phyloP scores from a whole-genome alignment of 192 early-diverging fungal species.

The Rhizoclosmatium globosum region DNA sequence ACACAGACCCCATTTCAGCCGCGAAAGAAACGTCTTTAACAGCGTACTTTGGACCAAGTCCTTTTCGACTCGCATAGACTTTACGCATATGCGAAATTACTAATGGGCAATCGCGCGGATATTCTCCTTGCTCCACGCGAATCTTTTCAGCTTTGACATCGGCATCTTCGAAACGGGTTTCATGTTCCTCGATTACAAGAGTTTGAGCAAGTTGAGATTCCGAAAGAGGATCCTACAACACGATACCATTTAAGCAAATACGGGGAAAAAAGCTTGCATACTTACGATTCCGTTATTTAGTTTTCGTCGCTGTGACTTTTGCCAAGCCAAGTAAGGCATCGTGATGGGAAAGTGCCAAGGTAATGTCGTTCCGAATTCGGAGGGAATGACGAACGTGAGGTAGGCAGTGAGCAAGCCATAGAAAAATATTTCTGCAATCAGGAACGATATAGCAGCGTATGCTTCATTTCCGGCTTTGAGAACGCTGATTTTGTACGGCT shows the following conservation, averaged over 20 bases:
- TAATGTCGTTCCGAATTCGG: slow-evolving; percentile 69
- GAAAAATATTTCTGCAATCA: slow-evolving; percentile 58
- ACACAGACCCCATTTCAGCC: slow-evolving; percentile 64
- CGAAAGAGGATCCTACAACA: slow-evolving; percentile 59
- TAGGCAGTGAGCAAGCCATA: slow-evolving; percentile 53
- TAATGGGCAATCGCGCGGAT: slow-evolving; percentile 57
- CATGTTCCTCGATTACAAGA: slow-evolving; percentile 6
- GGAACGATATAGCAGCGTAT: slow-evolving; percentile 56
- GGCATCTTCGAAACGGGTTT: slow-evolving; percentile 58
- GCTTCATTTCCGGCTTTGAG: slow-evolving; percentile 65
- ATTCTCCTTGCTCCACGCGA: slow-evolving; percentile 55
- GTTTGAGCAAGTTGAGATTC: slow-evolving; percentile 53
- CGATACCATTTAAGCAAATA: background rate
- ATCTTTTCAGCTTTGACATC: slow-evolving; percentile 70
- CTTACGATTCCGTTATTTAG: slow-evolving; percentile 37
- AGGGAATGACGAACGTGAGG: slow-evolving; percentile 61
- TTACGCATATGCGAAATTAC: slow-evolving; percentile 73
- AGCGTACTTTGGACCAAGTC: slow-evolving; percentile 62
- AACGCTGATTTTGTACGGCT: slow-evolving; percentile 66
- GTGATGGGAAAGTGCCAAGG: slow-evolving; percentile 71
- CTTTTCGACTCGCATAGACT: slow-evolving; percentile 56
- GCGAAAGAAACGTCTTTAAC: slow-evolving; percentile 75
- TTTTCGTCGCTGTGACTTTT: slow-evolving; percentile 32
- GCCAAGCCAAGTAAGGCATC: slow-evolving; percentile 42
- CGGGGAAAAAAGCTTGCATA: background rate